Evolutionary conservation across 805 yeast genomes (phyloP).

Genomic region (Candida coleopterorum): DNA sequence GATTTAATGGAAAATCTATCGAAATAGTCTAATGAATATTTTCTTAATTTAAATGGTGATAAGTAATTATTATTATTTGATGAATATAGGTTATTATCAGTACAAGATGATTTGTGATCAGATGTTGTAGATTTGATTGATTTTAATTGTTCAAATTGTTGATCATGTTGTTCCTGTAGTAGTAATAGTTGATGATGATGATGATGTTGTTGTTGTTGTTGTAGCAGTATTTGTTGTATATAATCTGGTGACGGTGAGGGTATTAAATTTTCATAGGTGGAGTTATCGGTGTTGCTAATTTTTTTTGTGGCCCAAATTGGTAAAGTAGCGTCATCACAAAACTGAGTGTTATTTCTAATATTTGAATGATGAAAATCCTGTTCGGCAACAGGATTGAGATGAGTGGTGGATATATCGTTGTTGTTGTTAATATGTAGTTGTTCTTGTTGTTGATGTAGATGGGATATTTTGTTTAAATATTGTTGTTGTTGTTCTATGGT

Average conservation of each 20-base stretch:
- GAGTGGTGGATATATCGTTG: neutral
- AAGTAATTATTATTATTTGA: neutral
- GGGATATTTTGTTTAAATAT: constrained; percentile 4
- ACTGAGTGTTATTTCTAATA: neutral
- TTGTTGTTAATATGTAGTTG: neutral
- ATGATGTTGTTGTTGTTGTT: neutral
- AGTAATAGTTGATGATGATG: neutral
- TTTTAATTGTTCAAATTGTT: too few species aligned
- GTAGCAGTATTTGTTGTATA: too few species aligned
- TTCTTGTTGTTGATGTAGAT: constrained; percentile 4
- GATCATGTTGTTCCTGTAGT: too few species aligned
- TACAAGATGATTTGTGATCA: too few species aligned
- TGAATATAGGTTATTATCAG: too few species aligned
- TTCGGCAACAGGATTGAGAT: too few species aligned
- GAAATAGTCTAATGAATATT: constrained; percentile 8
- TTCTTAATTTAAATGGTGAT: neutral
- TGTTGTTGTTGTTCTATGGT: constrained; percentile 8
- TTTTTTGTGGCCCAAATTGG: neutral
- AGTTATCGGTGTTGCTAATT: constrained; percentile 7
- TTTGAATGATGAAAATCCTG: neutral
- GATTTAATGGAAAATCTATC: neutral
- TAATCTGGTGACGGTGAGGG: neutral
- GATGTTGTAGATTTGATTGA: too few species aligned
- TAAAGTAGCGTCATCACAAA: constrained; percentile 3
- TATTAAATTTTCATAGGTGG: constrained; percentile 4